These are phyloP conservation scores for Phalaenopsis hybrid DNA, from an alignment of 116 monocot genomes.

Conservation along the genomic window DNA sequence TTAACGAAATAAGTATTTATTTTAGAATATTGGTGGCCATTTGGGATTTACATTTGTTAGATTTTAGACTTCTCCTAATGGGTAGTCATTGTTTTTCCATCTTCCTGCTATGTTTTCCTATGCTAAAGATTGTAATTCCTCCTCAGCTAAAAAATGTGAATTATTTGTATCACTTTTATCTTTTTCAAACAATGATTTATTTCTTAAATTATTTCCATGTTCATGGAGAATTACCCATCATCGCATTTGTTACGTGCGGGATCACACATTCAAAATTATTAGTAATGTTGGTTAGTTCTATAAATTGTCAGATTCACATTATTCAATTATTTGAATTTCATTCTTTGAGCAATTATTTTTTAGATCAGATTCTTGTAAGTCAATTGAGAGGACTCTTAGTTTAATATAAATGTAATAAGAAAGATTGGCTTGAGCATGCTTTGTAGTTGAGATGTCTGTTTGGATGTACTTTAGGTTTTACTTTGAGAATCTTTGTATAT, in stretches of 20 bases:
- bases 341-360: background rate
- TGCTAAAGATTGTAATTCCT: too few species aligned
- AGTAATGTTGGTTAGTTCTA: background rate
- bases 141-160: too few species aligned
- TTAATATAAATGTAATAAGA: background rate
- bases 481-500: background rate
- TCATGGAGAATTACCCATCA: background rate
- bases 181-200: background rate
- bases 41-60: background rate
- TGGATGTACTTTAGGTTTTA: background rate
- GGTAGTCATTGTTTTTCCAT: background rate
- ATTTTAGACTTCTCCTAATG: background rate
- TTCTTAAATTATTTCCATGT: background rate
- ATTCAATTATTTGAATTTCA: background rate
- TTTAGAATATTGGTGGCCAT: background rate
- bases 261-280: background rate
- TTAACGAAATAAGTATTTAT: background rate
- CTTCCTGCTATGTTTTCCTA: too few species aligned
- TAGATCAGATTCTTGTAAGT: background rate
- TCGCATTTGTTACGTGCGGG: background rate
- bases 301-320: background rate
- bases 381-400: background rate
- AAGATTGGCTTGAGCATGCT: background rate
- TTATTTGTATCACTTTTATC: background rate
- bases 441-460: background rate